A percentile compares a stretch with the other conserved stretches of the same genome.
phyloP scores from a whole-genome alignment of 331 rosid genomes.

The Rhamnella rubrinervis region DNA sequence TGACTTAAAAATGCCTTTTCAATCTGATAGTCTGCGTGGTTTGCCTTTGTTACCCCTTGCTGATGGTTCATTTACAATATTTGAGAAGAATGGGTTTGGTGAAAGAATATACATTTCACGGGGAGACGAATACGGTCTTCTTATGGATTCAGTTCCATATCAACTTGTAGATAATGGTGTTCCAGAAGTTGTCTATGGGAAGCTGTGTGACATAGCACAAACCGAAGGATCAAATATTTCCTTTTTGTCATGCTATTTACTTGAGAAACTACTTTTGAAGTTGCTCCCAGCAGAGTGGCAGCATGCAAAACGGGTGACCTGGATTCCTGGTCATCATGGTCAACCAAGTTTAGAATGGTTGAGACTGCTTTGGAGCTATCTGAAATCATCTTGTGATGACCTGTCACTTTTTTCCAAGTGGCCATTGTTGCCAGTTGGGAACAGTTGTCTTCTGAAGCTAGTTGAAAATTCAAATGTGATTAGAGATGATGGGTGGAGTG shows the following conservation, averaged over 20 bases:
- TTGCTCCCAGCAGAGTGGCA: slow-evolving; percentile 94
- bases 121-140: slow-evolving; percentile 85
- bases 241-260: slow-evolving; percentile 77
- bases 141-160: slow-evolving; percentile 81
- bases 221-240: slow-evolving; percentile 69
- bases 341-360: slow-evolving; percentile 96
- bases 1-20: slow-evolving; percentile 66
- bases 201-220: slow-evolving; percentile 73
- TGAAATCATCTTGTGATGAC: slow-evolving; percentile 76
- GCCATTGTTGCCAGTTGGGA: slow-evolving; percentile 90
- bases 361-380: slow-evolving; percentile 86
- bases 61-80: slow-evolving; percentile 68
- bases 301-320: slow-evolving; percentile 69
- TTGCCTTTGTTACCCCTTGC: slow-evolving; percentile 88
- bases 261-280: slow-evolving; percentile 81
- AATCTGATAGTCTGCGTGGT: slow-evolving; percentile 66
- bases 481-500: slow-evolving; percentile 95
- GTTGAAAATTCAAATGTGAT: slow-evolving; percentile 71
- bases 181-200: slow-evolving; percentile 69
- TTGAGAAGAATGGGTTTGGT: slow-evolving; percentile 74
- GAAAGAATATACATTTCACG: slow-evolving; percentile 86
- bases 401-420: slow-evolving; percentile 79
- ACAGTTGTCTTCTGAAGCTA: slow-evolving; percentile 64
- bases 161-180: slow-evolving; percentile 66
- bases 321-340: slow-evolving; percentile 82